These are phyloP conservation scores for Aegilops tauschii DNA, from an alignment of 176 grass and related monocot species.

Conservation along the genomic window DNA sequence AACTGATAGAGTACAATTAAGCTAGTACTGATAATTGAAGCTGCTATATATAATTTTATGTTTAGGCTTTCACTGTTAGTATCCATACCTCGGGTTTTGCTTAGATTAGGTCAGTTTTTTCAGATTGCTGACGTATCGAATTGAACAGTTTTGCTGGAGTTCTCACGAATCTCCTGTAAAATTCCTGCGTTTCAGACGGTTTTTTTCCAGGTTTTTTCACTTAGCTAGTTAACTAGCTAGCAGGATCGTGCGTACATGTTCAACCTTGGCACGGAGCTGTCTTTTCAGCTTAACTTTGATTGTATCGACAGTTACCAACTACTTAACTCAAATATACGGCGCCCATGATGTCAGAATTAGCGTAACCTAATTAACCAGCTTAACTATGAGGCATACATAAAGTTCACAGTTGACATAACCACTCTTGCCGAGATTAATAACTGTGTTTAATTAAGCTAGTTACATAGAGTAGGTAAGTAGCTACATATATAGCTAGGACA, in stretches of 20 bases:
- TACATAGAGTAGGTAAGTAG: not conserved
- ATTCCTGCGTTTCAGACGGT: not conserved
- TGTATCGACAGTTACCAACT: not conserved
- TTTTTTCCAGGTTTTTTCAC: not conserved
- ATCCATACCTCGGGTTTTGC: not conserved
- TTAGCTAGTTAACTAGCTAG: not conserved
- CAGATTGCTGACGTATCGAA: not conserved
- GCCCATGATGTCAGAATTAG: not conserved
- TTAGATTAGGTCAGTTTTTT: not conserved
- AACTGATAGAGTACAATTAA: not conserved
- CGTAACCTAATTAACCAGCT: not conserved
- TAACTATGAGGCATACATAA: not conserved
- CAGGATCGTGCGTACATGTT: constrained; percentile 6
- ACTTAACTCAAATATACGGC: not conserved
- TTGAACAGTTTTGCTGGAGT: not conserved
- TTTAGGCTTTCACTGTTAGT: not conserved
- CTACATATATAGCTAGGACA: not conserved
- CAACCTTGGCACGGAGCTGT: constrained; percentile 6
- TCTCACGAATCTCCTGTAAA: not conserved
- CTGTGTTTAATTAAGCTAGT: not conserved
- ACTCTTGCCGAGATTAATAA: not conserved
- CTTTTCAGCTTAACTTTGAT: not conserved
- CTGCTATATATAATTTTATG: not conserved
- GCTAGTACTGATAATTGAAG: not conserved
- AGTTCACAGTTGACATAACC: not conserved